Evolutionary conservation across 2,329 filamentous ascomycete species (phyloP), one percentile per base, ranked within the genome.

Genomic region (Pestalotiopsis sp.): DNA sequence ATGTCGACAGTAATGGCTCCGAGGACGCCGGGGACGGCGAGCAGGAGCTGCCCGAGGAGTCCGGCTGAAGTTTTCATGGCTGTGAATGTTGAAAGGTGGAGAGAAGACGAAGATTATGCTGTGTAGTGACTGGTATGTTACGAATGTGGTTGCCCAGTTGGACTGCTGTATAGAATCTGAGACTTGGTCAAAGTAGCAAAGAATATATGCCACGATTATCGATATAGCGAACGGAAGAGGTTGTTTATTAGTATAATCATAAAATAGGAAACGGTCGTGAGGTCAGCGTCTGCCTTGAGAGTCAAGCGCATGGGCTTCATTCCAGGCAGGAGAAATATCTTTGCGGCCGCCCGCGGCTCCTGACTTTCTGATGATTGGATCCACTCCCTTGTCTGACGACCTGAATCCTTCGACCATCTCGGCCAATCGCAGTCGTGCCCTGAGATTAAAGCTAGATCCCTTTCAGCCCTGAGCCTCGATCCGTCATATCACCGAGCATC

Each of bases 1-100:
- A 66, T 58, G 52, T 66, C 56, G 14, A 66, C 64, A 12, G 49
- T 66, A 5, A 66, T 57, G 11, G 64, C 64, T 41, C 39, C 64
- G 1, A 41, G 36, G 49, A 59, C 64, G n/a, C 49, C 64, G 4
- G 64, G 36, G 27, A 36, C 36, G 27, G 64, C 49, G 17, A 66
- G 31, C 14, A 66, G 52, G 12, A 59, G 12, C 52, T 66, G 49
- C 61, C 25, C 11, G 11, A 64, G 20, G 9, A 64, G 23, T 13
- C 12, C 13, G 6, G 61, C n/a, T n/a, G 61, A 64, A 12, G 14
- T 23, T 27, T 64, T 64, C 61, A 64, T 52, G 20, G 23, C 31
- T n/a, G 1, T 20, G 27, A 23, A 1, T 13, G 17, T 3, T 5
- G 9, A 7, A 7, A 23, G 17, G 45, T 9, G 6, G n/a, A 11